A percentile compares a stretch with the other conserved stretches of the same genome.
Conservation (phyloP, 257 asterid genomes). For the Catharanthus roseus region DNA sequence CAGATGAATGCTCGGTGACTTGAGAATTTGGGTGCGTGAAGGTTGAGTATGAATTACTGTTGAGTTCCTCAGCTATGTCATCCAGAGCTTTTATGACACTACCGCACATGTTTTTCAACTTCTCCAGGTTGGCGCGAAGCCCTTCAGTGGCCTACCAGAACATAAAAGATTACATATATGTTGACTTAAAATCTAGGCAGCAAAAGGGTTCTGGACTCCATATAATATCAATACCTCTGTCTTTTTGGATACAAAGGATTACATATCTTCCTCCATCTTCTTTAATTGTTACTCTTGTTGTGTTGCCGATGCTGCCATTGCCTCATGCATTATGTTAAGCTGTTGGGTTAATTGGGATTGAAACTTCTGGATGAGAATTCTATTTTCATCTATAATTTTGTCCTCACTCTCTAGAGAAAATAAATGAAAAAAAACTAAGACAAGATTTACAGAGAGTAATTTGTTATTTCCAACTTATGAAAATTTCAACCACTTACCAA, state of each 20-base stretch:
- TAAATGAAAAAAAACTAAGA: conserved; percentile 15
- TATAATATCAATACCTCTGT: conserved; percentile 44
- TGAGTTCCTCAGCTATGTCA: conserved; percentile 75
- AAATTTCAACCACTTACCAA: conserved; percentile 51
- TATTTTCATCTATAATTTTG: conserved; percentile 82
- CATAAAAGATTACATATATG: background rate
- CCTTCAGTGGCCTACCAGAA: conserved; percentile 70
- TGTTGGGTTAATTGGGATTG: conserved; percentile 82
- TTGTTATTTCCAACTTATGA: background rate
- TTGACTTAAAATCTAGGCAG: no score
- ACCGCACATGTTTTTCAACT: conserved; percentile 69
- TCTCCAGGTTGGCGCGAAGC: conserved; percentile 64
- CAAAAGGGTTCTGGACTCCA: background rate
- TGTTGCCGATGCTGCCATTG: conserved; percentile 80
- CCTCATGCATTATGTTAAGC: conserved; percentile 74
- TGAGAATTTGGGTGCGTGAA: conserved; percentile 69
- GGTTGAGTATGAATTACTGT: conserved; percentile 62
- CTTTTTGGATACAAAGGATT: conserved; percentile 79
- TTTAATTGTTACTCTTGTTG: conserved; percentile 83
- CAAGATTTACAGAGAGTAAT: conserved; percentile 1
- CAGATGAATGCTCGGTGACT: no score
- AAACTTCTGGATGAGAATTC: conserved; percentile 67
- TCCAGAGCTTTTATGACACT: conserved; percentile 71
- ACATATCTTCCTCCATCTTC: conserved; percentile 96
- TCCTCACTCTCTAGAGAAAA: conserved; percentile 75